Evolutionary conservation across 2,329 filamentous ascomycete genomes (phyloP).

Genomic region (Aspergillus piperis): DNA sequence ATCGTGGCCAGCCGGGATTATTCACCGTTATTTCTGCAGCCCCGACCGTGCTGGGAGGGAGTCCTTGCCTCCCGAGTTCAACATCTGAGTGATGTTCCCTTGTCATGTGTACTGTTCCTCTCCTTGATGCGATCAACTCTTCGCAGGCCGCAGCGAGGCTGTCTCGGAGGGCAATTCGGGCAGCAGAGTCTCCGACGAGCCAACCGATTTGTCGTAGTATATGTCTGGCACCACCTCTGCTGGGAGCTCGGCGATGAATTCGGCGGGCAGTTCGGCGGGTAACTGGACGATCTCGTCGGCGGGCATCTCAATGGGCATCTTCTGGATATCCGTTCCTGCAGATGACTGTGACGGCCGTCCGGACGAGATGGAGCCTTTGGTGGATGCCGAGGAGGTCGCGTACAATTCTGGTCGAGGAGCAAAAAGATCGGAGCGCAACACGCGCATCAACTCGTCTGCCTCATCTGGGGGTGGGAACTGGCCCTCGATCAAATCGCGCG

Average conservation of each 20-base stretch:
- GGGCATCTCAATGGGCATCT: constrained; percentile 58
- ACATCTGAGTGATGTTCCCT: too few species aligned
- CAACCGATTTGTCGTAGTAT: background rate
- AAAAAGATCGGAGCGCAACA: constrained; percentile 70
- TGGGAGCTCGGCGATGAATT: background rate
- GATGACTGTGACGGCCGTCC: background rate
- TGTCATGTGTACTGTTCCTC: background rate
- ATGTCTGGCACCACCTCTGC: background rate
- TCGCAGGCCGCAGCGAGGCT: background rate
- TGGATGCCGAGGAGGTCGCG: background rate
- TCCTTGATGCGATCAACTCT: background rate
- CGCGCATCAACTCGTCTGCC: constrained; percentile 76
- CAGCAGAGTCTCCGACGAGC: background rate
- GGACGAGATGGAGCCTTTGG: background rate
- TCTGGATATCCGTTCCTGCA: background rate
- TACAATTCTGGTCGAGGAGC: background rate
- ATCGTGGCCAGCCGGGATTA: too few species aligned
- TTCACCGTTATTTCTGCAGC: too few species aligned
- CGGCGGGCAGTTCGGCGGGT: background rate
- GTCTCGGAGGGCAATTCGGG: background rate
- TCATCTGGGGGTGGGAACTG: constrained; percentile 73
- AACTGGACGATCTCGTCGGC: background rate
- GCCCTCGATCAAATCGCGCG: constrained; percentile 77
- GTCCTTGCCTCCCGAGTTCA: too few species aligned
- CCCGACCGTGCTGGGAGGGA: too few species aligned